Percentiles rank a stretch among this genome's conserved stretches.
These are phyloP conservation scores for Plantago coronopus DNA, from an alignment of 305 asterid genomes.

Conservation along the genomic window DNA sequence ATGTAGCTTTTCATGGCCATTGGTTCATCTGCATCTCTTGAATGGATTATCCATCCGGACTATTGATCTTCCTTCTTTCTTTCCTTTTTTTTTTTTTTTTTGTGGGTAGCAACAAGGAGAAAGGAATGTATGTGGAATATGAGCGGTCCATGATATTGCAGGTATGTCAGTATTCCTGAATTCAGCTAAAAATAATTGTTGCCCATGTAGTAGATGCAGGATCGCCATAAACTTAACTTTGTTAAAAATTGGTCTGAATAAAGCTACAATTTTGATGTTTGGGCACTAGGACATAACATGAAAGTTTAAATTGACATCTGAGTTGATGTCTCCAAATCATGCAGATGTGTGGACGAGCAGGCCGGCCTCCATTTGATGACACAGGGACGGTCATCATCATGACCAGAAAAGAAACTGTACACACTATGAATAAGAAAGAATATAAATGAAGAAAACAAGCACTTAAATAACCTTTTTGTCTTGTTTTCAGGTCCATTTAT, in stretches of 20 bases:
- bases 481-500: conserved; percentile 76
- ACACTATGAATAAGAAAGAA: conserved; percentile 13
- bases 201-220: neutral
- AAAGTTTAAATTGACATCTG: conserved; percentile 14
- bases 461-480: conserved; percentile 21
- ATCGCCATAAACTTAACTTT: conserved; percentile 15
- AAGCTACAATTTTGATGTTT: conserved; percentile 15
- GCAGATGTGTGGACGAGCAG: conserved; percentile 99
- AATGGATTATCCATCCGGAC: too few species aligned
- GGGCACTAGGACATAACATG: conserved; percentile 22
- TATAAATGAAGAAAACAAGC: conserved; percentile 9
- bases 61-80: too few species aligned
- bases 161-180: conserved; percentile 39
- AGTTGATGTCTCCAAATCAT: conserved; percentile 24
- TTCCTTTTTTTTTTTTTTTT: too few species aligned
- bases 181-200: conserved; percentile 18
- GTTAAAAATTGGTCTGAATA: conserved; percentile 20
- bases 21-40: conserved; percentile 1
- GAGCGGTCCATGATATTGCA: conserved; percentile 90
- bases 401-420: conserved; percentile 96
- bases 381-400: conserved; percentile 91
- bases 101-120: conserved; percentile 82
- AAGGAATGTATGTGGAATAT: conserved; percentile 86
- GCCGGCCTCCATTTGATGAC: conserved; percentile 98
- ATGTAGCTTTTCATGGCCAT: too few species aligned